Conservation (phyloP, 2,329 filamentous ascomycete genomes). For the Chaetomium strumarium region DNA sequence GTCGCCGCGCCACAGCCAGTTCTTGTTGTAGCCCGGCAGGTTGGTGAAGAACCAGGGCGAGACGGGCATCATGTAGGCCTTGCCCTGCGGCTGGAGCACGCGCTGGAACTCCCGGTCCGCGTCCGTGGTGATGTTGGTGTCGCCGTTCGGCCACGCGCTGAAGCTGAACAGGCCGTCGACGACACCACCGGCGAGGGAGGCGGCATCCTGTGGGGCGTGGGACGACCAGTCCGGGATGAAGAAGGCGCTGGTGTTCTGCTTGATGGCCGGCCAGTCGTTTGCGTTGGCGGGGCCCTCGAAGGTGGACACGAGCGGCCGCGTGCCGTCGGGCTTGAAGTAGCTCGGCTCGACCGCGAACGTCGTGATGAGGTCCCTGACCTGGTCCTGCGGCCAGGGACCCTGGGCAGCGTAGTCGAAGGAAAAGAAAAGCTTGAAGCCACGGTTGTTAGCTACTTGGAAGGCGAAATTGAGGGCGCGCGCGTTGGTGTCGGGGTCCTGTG, state of each 20-base stretch:
- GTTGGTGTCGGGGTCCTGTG: too few relatives aligned
- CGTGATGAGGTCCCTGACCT: conserved; percentile 26
- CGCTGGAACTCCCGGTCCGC: conserved; percentile 32
- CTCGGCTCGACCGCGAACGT: too few relatives aligned
- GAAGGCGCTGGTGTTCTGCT: conserved; percentile 28
- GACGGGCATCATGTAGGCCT: conserved; percentile 47
- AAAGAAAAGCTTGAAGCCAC: conserved; percentile 29
- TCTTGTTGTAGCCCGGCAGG: conserved; percentile 50
- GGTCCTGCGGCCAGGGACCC: conserved; percentile 26
- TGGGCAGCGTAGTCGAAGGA: conserved; percentile 35
- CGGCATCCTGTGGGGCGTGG: conserved; percentile 30
- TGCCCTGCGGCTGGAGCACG: conserved; percentile 28
- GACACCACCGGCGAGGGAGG: conserved; percentile 16
- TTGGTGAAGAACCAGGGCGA: conserved; percentile 57
- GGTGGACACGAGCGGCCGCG: conserved; percentile 44
- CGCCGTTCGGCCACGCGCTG: conserved; percentile 34
- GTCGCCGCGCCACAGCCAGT: conserved; percentile 59
- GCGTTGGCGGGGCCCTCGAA: conserved; percentile 43
- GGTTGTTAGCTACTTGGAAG: conserved; percentile 25
- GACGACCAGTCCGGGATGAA: conserved; percentile 45
- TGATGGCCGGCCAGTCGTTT: conserved; percentile 40
- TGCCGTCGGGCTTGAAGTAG: too few relatives aligned
- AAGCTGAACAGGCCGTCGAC: conserved; percentile 35
- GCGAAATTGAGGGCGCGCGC: conserved; percentile 28
- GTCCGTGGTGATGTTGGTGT: conserved; percentile 27